These are phyloP conservation scores for Monosporozyma yasuniensis DNA, from an alignment of 805 yeast genomes.

Conservation along the genomic window DNA sequence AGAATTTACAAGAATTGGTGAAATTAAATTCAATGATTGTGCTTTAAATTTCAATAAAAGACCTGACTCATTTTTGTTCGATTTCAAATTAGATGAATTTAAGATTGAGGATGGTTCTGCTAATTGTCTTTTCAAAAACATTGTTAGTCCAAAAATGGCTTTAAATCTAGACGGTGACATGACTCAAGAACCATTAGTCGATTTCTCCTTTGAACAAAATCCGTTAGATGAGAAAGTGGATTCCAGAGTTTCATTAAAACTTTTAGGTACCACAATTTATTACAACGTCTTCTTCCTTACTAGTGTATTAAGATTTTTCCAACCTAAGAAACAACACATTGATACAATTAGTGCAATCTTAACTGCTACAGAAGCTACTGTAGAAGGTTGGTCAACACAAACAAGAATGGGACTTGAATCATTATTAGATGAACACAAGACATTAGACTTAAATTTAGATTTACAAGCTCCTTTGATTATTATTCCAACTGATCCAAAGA, in stretches of 20 bases:
- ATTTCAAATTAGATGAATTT: slow-evolving; percentile 71
- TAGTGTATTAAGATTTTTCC: slow-evolving; percentile 65
- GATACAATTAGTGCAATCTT: slow-evolving; percentile 86
- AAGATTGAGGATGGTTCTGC: slow-evolving; percentile 82
- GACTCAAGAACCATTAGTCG: slow-evolving; percentile 55
- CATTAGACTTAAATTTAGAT: slow-evolving; percentile 76
- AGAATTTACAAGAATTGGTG: slow-evolving; percentile 44
- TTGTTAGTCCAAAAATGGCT: slow-evolving; percentile 69
- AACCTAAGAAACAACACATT: slow-evolving; percentile 74
- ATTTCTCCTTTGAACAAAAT: slow-evolving; percentile 71
- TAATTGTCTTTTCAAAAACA: slow-evolving; percentile 70
- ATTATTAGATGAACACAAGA: slow-evolving; percentile 90
- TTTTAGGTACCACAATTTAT: slow-evolving; percentile 81
- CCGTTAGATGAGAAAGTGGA: slow-evolving; percentile 84
- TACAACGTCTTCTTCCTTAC: slow-evolving; percentile 82
- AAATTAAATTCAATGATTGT: slow-evolving; percentile 76
- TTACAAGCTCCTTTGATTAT: slow-evolving; percentile 89
- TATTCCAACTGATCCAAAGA: slow-evolving; percentile 70
- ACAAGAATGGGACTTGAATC: slow-evolving; percentile 89
- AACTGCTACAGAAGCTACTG: slow-evolving; percentile 91
- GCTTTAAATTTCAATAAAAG: slow-evolving; percentile 63
- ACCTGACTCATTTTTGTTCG: slow-evolving; percentile 64
- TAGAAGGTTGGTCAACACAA: slow-evolving; percentile 82
- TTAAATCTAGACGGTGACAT: slow-evolving; percentile 17
- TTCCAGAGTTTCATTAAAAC: slow-evolving; percentile 59